Conservation (phyloP, 2,329 filamentous ascomycete genomes). For the Keithomyces neogunnii region DNA sequence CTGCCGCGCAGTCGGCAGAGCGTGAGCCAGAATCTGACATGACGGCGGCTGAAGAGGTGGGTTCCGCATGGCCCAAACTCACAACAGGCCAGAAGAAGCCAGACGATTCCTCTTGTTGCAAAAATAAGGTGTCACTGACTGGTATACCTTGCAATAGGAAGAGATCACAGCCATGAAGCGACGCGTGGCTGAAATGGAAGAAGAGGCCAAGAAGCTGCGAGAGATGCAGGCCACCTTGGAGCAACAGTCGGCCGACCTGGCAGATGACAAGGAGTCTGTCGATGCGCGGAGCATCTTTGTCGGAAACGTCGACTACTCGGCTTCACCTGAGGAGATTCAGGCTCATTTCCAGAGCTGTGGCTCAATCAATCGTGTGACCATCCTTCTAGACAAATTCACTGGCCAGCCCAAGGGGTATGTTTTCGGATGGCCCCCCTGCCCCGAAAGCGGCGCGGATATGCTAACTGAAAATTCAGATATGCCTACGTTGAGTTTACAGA, state of each 20-base stretch:
- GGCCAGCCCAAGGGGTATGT: slow-evolving; percentile 94
- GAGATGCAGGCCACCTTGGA: slow-evolving; percentile 85
- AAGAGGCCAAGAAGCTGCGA: slow-evolving; percentile 75
- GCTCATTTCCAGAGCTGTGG: slow-evolving; percentile 96
- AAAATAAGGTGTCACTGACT: slow-evolving; percentile 22
- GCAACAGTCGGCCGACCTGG: slow-evolving; percentile 71
- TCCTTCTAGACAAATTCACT: slow-evolving; percentile 95
- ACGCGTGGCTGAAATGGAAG: slow-evolving; percentile 83
- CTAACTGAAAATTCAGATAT: slow-evolving; percentile 53
- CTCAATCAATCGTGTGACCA: slow-evolving; percentile 96
- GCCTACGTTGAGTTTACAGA: slow-evolving; percentile 98
- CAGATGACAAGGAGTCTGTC: slow-evolving; percentile 92
- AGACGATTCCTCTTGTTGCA: background rate
- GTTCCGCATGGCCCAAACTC: slow-evolving; percentile 4
- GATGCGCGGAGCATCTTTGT: slow-evolving; percentile 96
- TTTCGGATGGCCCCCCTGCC: background rate
- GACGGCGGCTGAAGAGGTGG: slow-evolving; percentile 12
- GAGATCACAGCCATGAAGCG: slow-evolving; percentile 84
- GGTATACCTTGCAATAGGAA: slow-evolving; percentile 38
- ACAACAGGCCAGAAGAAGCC: background rate
- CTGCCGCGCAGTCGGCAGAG: slow-evolving; percentile 3
- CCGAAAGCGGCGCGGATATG: background rate
- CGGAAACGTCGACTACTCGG: slow-evolving; percentile 96
- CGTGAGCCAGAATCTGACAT: slow-evolving; percentile 8
- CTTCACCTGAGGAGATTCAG: slow-evolving; percentile 92